These are phyloP conservation scores for Penicillium taxi DNA, from an alignment of 495 filamentous ascomycete species.

Conservation along the genomic window DNA sequence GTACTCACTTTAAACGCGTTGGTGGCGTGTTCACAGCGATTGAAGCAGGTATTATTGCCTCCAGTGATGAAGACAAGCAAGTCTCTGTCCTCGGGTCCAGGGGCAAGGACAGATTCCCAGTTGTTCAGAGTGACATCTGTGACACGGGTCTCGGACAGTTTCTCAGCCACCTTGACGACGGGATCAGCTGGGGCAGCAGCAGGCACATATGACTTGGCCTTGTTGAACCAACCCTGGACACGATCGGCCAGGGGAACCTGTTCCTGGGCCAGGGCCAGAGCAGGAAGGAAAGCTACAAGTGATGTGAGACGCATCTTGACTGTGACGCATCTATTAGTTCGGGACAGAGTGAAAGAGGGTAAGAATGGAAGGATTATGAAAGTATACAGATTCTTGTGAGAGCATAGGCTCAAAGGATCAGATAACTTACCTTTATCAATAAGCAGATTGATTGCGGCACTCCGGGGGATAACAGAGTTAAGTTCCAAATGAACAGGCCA, in stretches of 20 bases:
- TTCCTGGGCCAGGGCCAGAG: conserved; percentile 63
- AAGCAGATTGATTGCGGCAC: conserved; percentile 9
- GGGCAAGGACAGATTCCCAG: conserved; percentile 62
- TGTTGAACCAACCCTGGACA: conserved; percentile 56
- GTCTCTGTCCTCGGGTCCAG: conserved; percentile 59
- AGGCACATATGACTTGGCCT: conserved; percentile 53
- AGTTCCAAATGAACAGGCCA: conserved; percentile 1
- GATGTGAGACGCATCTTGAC: conserved; percentile 62
- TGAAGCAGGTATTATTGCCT: conserved; percentile 83
- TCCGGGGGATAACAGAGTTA: conserved; percentile 15
- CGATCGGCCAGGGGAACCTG: conserved; percentile 65
- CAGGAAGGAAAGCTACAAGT: conserved; percentile 55
- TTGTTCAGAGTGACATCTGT: conserved; percentile 58
- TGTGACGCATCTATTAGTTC: conserved; percentile 14
- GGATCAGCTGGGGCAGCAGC: conserved; percentile 43
- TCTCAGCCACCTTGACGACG: conserved; percentile 44
- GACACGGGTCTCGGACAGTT: conserved; percentile 49
- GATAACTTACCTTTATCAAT: conserved; percentile 7
- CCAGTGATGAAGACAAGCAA: conserved; percentile 79
- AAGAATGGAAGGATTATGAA: conserved; percentile 5
- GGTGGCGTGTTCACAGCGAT: conserved; percentile 45
- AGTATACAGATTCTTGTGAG: no score
- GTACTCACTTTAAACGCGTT: conserved; percentile 47
- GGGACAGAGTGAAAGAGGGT: conserved; percentile 9
- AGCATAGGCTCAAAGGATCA: no score